Evolutionary conservation across 2,329 filamentous ascomycete species (phyloP), one percentile per base, ranked within the genome.

Genomic region (Penicillium sp.): DNA sequence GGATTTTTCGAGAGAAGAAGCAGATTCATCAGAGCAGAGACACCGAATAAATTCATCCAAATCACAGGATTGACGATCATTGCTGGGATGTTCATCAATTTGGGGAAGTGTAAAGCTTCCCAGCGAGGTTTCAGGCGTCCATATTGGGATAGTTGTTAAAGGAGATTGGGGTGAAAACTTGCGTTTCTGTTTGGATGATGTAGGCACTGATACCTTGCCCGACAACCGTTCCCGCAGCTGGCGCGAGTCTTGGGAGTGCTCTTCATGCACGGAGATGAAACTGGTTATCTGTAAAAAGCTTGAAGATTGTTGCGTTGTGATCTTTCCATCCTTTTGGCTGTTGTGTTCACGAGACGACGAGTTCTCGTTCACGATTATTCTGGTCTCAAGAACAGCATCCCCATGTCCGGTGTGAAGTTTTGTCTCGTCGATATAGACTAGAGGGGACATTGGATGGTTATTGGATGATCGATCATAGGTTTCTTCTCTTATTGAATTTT

Each of bases 91-190:
- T 8, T n/a, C 9, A 22, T 42, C 30, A 3, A 28, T 25, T 22
- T 25, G 6, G 5, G 44, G 22, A n/a, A 42, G 14, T 14, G 43
- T 11, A 17, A 41, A 35, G 7, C 26, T 49, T 3, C 57, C 25
- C 3, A 47, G 25, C 9, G 35, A 33, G 7, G 26, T 55, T 9
- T 48, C 40, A 19, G 53, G 35, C 47, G 66, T 59, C 50, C 66
- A 72, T 10, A 71, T 59, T 3, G 69, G 69, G 25, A 71, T 56
- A 9, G 61, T 69, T 9, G 50, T 58, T 10, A 71, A 54, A 4
- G 66, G 69, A 3, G 67, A 69, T 45, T 55, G 17, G 5, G 56
- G 50, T 4, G 28, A 17, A 6, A 41, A 9, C 2, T 22, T 52
- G 28, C 40, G 40, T 31, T 57, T 36, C 2, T 16, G 17, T 6